Evolutionary conservation across 1,284 basidiomycete genomes (phyloP).

Genomic region (Puccinia hordei): DNA sequence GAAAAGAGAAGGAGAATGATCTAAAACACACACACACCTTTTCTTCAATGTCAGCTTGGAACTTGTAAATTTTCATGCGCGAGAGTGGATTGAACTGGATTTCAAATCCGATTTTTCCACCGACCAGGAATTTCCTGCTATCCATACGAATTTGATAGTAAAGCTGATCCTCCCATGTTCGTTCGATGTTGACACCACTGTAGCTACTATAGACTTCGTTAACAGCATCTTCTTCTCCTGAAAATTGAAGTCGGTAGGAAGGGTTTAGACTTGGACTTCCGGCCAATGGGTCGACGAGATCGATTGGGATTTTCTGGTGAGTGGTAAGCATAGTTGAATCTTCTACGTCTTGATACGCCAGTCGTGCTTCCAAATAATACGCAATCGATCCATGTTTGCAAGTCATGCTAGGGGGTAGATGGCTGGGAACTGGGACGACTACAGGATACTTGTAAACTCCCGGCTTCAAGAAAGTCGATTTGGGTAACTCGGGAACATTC

Average conservation of each 20-base stretch:
- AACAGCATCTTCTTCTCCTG: conserved; percentile 23
- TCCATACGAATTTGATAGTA: conserved; percentile 31
- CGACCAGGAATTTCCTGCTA: conserved; percentile 19
- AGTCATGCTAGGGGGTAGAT: conserved; percentile 21
- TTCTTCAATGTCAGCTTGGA: conserved; percentile 19
- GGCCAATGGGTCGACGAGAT: conserved; percentile 15
- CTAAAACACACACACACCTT: not conserved
- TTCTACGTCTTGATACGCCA: conserved; percentile 10
- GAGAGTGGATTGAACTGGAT: conserved; percentile 32
- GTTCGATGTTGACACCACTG: conserved; percentile 18
- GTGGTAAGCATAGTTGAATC: conserved; percentile 15
- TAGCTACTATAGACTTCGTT: conserved; percentile 30
- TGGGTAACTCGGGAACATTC: not conserved
- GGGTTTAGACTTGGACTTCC: conserved; percentile 20
- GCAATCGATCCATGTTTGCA: conserved; percentile 13
- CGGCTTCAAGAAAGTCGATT: conserved; percentile 4
- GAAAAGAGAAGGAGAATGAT: not conserved
- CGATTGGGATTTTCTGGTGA: conserved; percentile 20
- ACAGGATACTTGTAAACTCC: conserved; percentile 25
- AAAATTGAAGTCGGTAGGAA: conserved; percentile 2
- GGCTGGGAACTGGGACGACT: conserved; percentile 21
- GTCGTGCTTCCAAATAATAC: conserved; percentile 14
- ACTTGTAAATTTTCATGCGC: conserved; percentile 23
- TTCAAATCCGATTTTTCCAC: conserved; percentile 27
- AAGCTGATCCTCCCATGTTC: conserved; percentile 27